A percentile compares a stretch with the other conserved stretches of the same genome.
Conservation (phyloP, 352 stramenopile genomes). For the Phytophthora meadii region DNA sequence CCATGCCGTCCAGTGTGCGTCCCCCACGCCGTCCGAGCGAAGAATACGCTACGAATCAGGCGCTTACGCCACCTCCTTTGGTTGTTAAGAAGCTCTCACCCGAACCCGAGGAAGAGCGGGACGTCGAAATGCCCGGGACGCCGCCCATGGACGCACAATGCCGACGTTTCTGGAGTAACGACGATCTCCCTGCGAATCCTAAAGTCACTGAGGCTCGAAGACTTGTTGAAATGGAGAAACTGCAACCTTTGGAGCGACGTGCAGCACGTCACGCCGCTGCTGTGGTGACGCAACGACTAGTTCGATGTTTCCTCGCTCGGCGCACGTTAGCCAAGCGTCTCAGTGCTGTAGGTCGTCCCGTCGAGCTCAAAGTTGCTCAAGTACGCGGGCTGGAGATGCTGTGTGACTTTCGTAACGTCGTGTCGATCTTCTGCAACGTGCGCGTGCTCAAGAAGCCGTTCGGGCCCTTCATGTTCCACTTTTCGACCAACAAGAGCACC, state of each 20-base stretch:
- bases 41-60: slow-evolving; percentile 17
- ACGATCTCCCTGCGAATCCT: slow-evolving; percentile 7
- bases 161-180: slow-evolving; percentile 41
- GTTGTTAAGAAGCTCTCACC: slow-evolving; percentile 27
- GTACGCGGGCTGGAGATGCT: slow-evolving; percentile 71
- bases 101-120: slow-evolving; percentile 39
- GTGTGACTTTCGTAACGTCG: slow-evolving; percentile 78
- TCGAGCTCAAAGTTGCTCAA: slow-evolving; percentile 59
- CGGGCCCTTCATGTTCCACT: slow-evolving; percentile 89
- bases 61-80: slow-evolving; percentile 8
- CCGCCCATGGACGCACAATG: slow-evolving; percentile 56
- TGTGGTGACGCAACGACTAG: slow-evolving; percentile 39
- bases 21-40: slow-evolving; percentile 18
- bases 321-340: slow-evolving; percentile 41
- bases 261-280: slow-evolving; percentile 47
- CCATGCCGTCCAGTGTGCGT: slow-evolving; percentile 32
- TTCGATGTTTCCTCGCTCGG: slow-evolving; percentile 49
- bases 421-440: slow-evolving; percentile 76
- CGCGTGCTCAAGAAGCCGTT: slow-evolving; percentile 89
- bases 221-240: slow-evolving; percentile 35
- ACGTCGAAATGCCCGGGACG: slow-evolving; percentile 67
- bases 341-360: slow-evolving; percentile 68
- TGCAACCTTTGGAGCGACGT: slow-evolving; percentile 30
- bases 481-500: slow-evolving; percentile 60
- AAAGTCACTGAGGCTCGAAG: slow-evolving; percentile 18